These are phyloP conservation scores for Friedmanniomyces endolithicus DNA, from an alignment of 495 filamentous ascomycete species.

Conservation along the genomic window DNA sequence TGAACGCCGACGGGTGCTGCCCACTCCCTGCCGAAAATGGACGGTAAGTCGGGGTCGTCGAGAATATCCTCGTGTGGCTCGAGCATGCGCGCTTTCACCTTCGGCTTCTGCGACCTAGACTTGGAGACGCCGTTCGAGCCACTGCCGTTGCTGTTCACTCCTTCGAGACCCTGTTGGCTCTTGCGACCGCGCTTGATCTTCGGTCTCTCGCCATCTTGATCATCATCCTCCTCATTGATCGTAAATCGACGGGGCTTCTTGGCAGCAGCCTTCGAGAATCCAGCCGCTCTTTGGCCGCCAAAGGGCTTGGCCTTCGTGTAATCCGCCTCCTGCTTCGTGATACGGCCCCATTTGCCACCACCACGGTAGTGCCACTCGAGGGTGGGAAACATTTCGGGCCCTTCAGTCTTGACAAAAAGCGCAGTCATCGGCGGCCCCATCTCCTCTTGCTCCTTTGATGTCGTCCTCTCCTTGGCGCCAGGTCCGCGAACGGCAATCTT, in stretches of 20 bases:
- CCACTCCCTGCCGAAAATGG: constrained; percentile 4
- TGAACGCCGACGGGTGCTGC: not conserved
- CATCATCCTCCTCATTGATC: not conserved
- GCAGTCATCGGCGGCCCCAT: not conserved
- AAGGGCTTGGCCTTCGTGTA: not conserved
- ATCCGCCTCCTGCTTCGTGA: constrained; percentile 13
- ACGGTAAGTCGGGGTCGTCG: constrained; percentile 1
- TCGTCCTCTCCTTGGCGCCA: not conserved
- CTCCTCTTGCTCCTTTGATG: not conserved
- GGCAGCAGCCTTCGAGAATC: too few relatives aligned
- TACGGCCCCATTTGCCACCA: constrained; percentile 19
- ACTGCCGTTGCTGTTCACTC: too few relatives aligned
- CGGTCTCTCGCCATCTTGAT: too few relatives aligned
- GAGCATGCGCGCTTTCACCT: constrained; percentile 16
- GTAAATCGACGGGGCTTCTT: not conserved
- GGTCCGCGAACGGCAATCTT: constrained; percentile 19
- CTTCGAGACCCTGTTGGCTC: not conserved
- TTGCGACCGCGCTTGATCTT: not conserved
- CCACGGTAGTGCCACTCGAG: constrained; percentile 15
- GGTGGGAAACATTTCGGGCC: constrained; percentile 10
- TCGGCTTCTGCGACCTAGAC: constrained; percentile 6
- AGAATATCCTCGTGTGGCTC: constrained; percentile 14
- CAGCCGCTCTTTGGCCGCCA: not conserved
- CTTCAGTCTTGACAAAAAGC: constrained; percentile 5
- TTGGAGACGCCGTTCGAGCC: constrained; percentile 2